Evolutionary conservation across 139 green algal genomes (phyloP).

Genomic region (Tetraselmis striata): DNA sequence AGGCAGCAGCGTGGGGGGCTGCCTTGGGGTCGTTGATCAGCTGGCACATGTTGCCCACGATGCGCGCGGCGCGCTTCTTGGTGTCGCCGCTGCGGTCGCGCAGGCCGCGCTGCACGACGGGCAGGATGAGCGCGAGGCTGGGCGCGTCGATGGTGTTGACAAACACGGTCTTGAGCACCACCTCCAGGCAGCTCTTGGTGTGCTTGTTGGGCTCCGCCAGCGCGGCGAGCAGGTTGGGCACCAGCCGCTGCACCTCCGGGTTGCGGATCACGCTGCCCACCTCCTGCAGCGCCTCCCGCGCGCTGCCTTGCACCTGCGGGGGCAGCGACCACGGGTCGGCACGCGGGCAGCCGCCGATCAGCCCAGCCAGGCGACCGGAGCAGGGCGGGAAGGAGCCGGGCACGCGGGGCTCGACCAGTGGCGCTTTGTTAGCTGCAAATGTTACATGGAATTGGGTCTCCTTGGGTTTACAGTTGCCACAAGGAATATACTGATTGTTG

Average conservation of each 20-base stretch:
- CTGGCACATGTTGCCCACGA: constrained; percentile 88
- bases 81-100: constrained; percentile 80
- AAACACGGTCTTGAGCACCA: constrained; percentile 85
- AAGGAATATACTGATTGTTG: no score
- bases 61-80: constrained; percentile 89
- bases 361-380: background rate
- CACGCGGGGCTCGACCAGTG: no score
- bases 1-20: background rate
- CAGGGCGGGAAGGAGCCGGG: no score
- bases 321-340: background rate
- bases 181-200: constrained; percentile 58
- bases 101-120: constrained; percentile 84
- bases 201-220: constrained; percentile 76
- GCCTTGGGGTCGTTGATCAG: constrained; percentile 87
- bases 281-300: constrained; percentile 73
- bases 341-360: background rate
- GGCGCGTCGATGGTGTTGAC: constrained; percentile 91
- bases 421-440: no score
- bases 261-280: constrained; percentile 91
- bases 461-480: no score
- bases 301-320: constrained; percentile 77
- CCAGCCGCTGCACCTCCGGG: constrained; percentile 82
- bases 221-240: constrained; percentile 73
- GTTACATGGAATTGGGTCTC: no score
- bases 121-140: constrained; percentile 90